A percentile compares a stretch with the other conserved stretches of the same genome.
Conservation (phyloP, 306 rosid species). For the Citrullus colocynthis region DNA sequence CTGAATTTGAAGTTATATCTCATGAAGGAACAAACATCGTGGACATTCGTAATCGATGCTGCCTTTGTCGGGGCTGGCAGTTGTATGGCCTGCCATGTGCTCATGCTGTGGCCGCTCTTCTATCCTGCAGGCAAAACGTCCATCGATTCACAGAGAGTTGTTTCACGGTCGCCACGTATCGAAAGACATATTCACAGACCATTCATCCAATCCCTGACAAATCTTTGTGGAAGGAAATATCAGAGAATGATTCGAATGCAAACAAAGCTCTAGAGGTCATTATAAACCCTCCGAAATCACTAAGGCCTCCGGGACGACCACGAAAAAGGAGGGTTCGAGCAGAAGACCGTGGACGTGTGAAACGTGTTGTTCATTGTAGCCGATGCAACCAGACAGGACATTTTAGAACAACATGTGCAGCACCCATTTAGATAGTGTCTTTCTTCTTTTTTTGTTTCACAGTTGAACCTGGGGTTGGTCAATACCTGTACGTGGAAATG, state of each 20-base stretch:
- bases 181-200: constrained; percentile 39
- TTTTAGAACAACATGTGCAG: constrained; percentile 44
- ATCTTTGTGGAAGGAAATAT: constrained; percentile 29
- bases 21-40: constrained; percentile 30
- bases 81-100: constrained; percentile 40
- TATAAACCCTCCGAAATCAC: constrained; percentile 39
- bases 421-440: constrained; percentile 18
- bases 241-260: constrained; percentile 7
- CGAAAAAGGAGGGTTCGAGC: constrained; percentile 27
- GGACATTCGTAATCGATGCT: constrained; percentile 35
- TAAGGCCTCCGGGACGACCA: constrained; percentile 36
- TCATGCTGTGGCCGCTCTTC: constrained; percentile 44
- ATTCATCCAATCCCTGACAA: constrained; percentile 47
- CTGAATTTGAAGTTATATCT: constrained; percentile 28
- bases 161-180: constrained; percentile 35
- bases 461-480: background rate
- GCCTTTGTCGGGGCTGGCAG: constrained; percentile 45
- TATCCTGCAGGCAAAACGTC: constrained; percentile 38
- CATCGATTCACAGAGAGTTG: constrained; percentile 42
- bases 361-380: constrained; percentile 47
- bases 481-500: background rate
- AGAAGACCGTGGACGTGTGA: constrained; percentile 29
- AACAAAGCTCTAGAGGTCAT: constrained; percentile 10
- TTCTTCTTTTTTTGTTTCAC: background rate
- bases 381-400: constrained; percentile 48